A percentile compares a stretch with the other conserved stretches of the same genome.
These are phyloP conservation scores for Thinopyrum elongatum DNA, from an alignment of 176 grass and related monocot species.

Conservation along the genomic window DNA sequence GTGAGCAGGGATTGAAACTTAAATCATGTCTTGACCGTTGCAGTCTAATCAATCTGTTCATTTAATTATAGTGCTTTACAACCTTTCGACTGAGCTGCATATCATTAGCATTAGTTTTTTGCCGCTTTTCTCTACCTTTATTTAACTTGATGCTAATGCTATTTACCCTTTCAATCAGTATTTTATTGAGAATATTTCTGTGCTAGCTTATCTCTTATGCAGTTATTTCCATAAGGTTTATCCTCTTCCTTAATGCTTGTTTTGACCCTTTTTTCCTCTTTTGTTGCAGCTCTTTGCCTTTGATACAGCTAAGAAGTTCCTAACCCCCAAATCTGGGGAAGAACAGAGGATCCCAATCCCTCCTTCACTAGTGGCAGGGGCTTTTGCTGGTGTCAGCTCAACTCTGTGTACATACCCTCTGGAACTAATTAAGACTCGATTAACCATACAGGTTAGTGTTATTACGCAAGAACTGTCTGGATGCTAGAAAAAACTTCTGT, in stretches of 20 bases:
- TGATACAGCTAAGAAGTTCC: conserved; percentile 78
- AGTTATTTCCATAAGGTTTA: not conserved
- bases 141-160: not conserved
- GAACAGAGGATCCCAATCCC: conserved; percentile 59
- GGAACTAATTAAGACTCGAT: conserved; percentile 81
- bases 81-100: not conserved
- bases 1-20: not conserved
- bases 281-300: conserved; percentile 65
- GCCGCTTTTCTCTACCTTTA: not conserved
- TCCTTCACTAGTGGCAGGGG: conserved; percentile 77
- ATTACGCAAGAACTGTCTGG: not conserved
- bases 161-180: not conserved
- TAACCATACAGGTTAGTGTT: conserved; percentile 82
- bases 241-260: conserved; percentile 10
- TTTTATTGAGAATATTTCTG: not conserved
- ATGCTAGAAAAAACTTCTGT: not conserved
- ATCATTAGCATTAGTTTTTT: not conserved
- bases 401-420: conserved; percentile 93
- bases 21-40: not conserved
- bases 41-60: not conserved
- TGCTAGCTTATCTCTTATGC: not conserved
- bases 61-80: not conserved
- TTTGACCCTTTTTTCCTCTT: not conserved
- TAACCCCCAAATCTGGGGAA: conserved; percentile 69
- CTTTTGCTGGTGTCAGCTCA: conserved; percentile 87